Conservation (phyloP, 345 rosid genomes). For the Aquilaria sinensis region DNA sequence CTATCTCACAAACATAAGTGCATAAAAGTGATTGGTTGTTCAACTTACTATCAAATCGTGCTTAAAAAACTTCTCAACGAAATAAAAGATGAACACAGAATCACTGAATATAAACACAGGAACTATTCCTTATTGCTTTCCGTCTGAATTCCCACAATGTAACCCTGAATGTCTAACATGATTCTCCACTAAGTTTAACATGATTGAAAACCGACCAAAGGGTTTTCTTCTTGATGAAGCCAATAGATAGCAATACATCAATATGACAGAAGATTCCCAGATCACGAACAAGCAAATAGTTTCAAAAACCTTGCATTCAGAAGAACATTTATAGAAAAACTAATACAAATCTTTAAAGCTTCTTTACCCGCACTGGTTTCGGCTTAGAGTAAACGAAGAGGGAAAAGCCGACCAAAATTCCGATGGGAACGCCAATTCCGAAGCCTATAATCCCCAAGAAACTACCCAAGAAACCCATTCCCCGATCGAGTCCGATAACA, state of each 20-base stretch:
- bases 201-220: no score
- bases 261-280: neutral
- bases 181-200: no score
- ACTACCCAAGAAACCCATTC: conserved; percentile 27
- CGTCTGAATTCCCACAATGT: no score
- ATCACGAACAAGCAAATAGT: neutral
- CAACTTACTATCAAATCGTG: no score
- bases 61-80: no score
- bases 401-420: conserved; percentile 30
- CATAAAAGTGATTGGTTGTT: no score
- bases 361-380: conserved; percentile 23
- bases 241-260: neutral
- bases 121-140: no score
- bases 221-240: neutral
- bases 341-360: neutral
- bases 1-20: no score
- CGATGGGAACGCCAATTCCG: conserved; percentile 33
- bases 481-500: no score
- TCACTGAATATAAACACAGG: no score
- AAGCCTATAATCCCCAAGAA: conserved; percentile 35
- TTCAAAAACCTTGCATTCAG: neutral
- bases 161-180: no score
- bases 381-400: conserved; percentile 24
- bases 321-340: neutral
- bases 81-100: no score